A percentile compares a stretch with the other conserved stretches of the same genome.
phyloP scores from a whole-genome alignment of 2,329 filamentous ascomycete species.

The Botryotinia narcissicola region DNA sequence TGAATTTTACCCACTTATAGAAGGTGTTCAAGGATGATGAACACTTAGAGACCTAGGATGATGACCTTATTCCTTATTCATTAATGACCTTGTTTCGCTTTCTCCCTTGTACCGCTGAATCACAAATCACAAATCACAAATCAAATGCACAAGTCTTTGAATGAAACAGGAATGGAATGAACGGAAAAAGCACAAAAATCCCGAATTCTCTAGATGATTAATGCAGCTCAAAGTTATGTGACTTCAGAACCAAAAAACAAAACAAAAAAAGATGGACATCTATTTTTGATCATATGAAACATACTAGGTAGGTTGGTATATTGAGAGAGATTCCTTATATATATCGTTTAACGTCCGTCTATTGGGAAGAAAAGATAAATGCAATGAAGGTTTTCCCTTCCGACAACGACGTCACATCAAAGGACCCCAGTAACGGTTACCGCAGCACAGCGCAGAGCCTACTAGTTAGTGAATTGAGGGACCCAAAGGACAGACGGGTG shows the following conservation, averaged over 20 bases:
- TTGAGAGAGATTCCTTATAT: not conserved
- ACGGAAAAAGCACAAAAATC: not conserved
- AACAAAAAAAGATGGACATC: not conserved
- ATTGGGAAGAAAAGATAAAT: not conserved
- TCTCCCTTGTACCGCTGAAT: not conserved
- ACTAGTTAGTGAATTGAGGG: not conserved
- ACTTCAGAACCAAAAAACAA: not conserved
- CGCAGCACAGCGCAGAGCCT: not conserved
- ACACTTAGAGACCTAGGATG: not conserved
- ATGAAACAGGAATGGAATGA: not conserved
- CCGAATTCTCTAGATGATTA: not conserved
- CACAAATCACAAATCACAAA: not conserved
- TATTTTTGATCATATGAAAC: conserved; percentile 8
- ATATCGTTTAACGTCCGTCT: not conserved
- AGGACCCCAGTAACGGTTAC: conserved; percentile 10
- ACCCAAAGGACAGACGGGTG: not conserved
- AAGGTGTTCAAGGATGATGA: not conserved
- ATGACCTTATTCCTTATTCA: not conserved
- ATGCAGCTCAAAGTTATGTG: not conserved
- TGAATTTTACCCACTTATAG: not conserved
- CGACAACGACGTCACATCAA: conserved; percentile 19
- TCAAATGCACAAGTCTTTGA: not conserved
- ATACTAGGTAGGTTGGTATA: not conserved
- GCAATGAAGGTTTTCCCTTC: conserved; percentile 15
- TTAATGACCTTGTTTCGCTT: not conserved